phyloP scores from a whole-genome alignment of 2,329 filamentous ascomycete genomes.

The Phaeoacremonium minimum region DNA sequence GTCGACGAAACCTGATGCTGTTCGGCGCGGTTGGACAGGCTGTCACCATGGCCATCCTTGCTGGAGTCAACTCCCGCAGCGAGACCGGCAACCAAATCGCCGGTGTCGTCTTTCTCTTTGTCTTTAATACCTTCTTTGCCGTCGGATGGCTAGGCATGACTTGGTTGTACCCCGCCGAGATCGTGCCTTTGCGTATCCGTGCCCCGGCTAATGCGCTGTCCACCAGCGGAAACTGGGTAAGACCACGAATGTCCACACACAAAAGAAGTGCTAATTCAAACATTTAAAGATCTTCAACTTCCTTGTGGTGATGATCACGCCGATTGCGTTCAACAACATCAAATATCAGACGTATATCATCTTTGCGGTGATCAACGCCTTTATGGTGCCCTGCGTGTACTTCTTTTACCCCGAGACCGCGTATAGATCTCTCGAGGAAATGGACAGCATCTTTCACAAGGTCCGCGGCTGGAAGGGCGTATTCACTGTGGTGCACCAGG shows the following conservation, averaged over 20 bases:
- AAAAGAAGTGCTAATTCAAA: no score
- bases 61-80: constrained; percentile 31
- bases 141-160: constrained; percentile 49
- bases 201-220: constrained; percentile 55
- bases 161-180: constrained; percentile 57
- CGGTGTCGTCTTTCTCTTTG: constrained; percentile 36
- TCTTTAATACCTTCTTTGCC: constrained; percentile 50
- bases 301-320: constrained; percentile 60
- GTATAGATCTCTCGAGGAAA: constrained; percentile 60
- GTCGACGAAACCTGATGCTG: constrained; percentile 67
- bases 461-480: constrained; percentile 36
- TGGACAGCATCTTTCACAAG: constrained; percentile 61
- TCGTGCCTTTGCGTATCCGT: constrained; percentile 45
- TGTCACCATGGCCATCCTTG: constrained; percentile 60
- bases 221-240: constrained; percentile 53
- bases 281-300: constrained; percentile 66
- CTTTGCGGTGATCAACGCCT: constrained; percentile 61
- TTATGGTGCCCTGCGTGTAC: constrained; percentile 53
- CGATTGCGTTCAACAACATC: constrained; percentile 53
- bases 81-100: constrained; percentile 19
- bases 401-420: constrained; percentile 64
- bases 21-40: constrained; percentile 63
- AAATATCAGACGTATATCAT: constrained; percentile 59
- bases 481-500: constrained; percentile 35
- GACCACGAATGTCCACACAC: no score